Base-by-base conservation (phyloP, 2,329 filamentous ascomycete genomes). In the Fusarium concolor region DNA sequence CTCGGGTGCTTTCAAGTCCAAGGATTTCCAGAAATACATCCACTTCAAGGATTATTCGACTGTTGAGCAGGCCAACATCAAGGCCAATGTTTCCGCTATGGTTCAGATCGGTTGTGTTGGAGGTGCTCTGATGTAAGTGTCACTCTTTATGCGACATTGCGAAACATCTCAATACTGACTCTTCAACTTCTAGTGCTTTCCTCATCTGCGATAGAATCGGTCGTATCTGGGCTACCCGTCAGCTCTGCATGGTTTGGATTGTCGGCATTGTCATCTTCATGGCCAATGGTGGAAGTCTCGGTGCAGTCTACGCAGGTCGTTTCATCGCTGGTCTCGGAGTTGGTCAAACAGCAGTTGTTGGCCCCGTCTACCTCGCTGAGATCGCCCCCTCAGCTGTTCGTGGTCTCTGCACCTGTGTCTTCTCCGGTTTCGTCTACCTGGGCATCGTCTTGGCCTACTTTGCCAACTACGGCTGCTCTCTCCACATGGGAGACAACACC, bases 331-430 rank as follows among this genome's bases (percentile, higher is more conserved):
- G 66, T 18, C 51, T 69, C 10, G 65, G 66, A 22, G 56, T 69
- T 4, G 66, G 66, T 3, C 60, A 68, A 20, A 66, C 60, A 14
- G 67, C 65, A 14, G 66, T 69, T 10, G 65, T 69, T 0, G 66
- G 65, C 2, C 66, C 66, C 10, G 67, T 69, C 28, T 52, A 64
- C 9, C 52, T 69, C 10, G 66, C 65, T 10, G 65, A 69, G 35
- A 69, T 69, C n/a, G 65, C 66, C 7, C 66, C 66, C 1, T 49
- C 62, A 12, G 59, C 65, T 9, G 53, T 69, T 2, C 61, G 66
- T 14, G 66, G 66, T n/a, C 55, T 69, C 20, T 62, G 67, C 44
- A 69, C 65, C 18, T 53, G 63, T 1, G 67, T 65, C 41, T 69
- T 68, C 35, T 68, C 62, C 18, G 56, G 67, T 6, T 44, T 51